Evolutionary conservation across 257 asterid species (phyloP), one percentile per base, ranked within the genome.

Genomic region (Solanum pinnatisectum): DNA sequence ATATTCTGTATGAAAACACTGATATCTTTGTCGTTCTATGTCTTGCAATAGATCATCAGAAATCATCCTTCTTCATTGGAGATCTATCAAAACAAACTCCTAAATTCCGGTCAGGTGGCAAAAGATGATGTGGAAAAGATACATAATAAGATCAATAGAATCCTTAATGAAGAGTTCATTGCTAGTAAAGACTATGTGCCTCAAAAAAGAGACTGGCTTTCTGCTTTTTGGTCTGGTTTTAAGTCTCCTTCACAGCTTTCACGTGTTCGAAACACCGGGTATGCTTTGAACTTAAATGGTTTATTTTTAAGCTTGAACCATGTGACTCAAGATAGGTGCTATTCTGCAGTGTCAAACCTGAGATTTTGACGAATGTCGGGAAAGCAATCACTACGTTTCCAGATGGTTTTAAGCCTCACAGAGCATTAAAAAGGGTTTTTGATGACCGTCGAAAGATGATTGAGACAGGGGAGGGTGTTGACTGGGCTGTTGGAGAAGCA

Each of bases 231-330:
- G 91, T 10, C 84, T 37, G 91, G 91, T 22, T 89, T 89, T 79
- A 89, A 89, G 84, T 89, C 91, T 76, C 90, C 91, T 35, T 87
- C 83, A 74, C 91, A 89, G 86, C 91, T 89, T 84, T 89, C 91
- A 71, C 91, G 91, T 40, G 86, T 89, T 87, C 87, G 91, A 35
- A 87, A 89, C 87, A 89, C 91, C 39, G 91, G 91, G 91, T 89
- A 89, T 85, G 65, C 25, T 89, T 82, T 89, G 18, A 14, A 7
- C n/a, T 52, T 56, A 30, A 35, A 14, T 88, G 71, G 25, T 33
- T 52, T 36, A 18, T 25, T 65, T 84, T 74, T 76, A 72, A 70
- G 46, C 40, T 40, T 60, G 63, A 81, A 37, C 25, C 67, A 60
- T 86, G 82, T 33, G 86, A 56, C 78, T 60, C 49, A 37, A 32